Percentiles rank a stretch among this genome's conserved stretches.
Evolutionary conservation across 495 filamentous ascomycete species (phyloP).

Genomic region (Penicillium dipodomyicola): DNA sequence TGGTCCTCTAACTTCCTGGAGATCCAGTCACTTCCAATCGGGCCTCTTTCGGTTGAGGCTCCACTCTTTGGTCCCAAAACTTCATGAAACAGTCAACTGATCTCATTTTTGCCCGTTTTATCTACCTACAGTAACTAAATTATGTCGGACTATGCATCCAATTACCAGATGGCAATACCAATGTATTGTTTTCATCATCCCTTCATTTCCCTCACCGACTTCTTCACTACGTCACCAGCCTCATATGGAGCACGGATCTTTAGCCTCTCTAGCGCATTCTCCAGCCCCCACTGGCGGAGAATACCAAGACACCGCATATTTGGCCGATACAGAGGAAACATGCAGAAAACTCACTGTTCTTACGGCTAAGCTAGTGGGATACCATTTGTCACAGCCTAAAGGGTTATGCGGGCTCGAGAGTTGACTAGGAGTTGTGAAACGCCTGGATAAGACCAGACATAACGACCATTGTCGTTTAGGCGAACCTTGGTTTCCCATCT

Average conservation of each 20-base stretch:
- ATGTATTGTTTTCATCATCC: conserved; percentile 9
- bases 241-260: conserved; percentile 56
- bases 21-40: neutral
- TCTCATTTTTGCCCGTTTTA: too few species aligned
- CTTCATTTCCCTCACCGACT: conserved; percentile 48
- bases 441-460: neutral
- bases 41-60: neutral
- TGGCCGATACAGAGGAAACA: conserved; percentile 47
- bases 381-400: neutral
- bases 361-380: neutral
- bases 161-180: neutral
- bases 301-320: conserved; percentile 59
- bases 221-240: conserved; percentile 46
- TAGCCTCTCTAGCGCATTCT: conserved; percentile 53
- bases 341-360: neutral
- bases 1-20: conserved; percentile 1
- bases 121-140: neutral
- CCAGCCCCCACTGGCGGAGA: conserved; percentile 57
- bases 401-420: neutral
- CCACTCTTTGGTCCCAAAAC: neutral
- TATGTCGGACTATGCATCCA: neutral
- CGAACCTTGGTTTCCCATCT: neutral
- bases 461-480: neutral
- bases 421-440: neutral
- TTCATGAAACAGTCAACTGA: neutral